Evolutionary conservation across 2,329 filamentous ascomycete genomes (phyloP).

Genomic region (Colletotrichum sp.): DNA sequence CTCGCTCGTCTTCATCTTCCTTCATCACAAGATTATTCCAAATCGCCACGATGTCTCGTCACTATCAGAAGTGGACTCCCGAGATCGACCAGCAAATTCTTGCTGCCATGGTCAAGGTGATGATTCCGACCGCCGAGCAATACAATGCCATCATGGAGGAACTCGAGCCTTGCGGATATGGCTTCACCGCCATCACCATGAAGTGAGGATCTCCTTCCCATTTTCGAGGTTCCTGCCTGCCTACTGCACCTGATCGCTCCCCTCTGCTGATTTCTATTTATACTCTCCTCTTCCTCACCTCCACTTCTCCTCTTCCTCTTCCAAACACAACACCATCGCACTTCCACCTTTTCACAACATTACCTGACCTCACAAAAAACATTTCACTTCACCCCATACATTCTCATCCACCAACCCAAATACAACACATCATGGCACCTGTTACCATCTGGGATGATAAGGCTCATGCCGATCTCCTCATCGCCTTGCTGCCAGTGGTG

Average conservation of each 20-base stretch:
- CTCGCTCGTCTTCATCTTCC: neutral
- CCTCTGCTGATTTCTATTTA: neutral
- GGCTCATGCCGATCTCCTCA: slow-evolving; percentile 43
- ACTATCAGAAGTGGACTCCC: slow-evolving; percentile 43
- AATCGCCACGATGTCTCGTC: slow-evolving; percentile 13
- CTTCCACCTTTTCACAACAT: neutral
- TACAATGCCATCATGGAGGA: slow-evolving; percentile 40
- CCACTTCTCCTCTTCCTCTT: neutral
- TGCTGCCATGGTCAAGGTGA: slow-evolving; percentile 40
- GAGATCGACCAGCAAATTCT: slow-evolving; percentile 50
- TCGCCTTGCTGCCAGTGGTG: slow-evolving; percentile 37
- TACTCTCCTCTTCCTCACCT: neutral
- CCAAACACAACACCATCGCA: neutral
- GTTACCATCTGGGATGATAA: slow-evolving; percentile 34
- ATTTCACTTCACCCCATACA: neutral
- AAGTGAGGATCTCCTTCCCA: slow-evolving; percentile 34
- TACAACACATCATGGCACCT: neutral
- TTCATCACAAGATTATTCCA: neutral
- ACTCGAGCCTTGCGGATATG: slow-evolving; percentile 37
- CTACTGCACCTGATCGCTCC: neutral
- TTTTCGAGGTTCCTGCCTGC: neutral
- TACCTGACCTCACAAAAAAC: neutral
- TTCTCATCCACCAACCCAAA: neutral
- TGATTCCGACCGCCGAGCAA: slow-evolving; percentile 35
- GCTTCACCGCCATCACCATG: slow-evolving; percentile 44